Base-by-base conservation (phyloP, 495 filamentous ascomycete species). In the Delitschia confertaspora region DNA sequence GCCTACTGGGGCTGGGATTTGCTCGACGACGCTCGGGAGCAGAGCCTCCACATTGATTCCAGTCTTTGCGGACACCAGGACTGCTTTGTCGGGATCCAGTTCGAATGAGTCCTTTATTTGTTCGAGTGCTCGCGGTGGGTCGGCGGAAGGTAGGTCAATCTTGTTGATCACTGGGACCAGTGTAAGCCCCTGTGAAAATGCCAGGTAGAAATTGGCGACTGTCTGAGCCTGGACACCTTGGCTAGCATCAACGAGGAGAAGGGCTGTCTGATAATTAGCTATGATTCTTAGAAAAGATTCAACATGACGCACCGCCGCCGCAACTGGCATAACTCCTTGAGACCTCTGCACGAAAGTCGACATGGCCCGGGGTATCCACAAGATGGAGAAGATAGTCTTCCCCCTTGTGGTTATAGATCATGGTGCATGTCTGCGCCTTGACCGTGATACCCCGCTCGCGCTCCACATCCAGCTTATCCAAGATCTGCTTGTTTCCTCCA, bases 361-460 rank as follows among this genome's bases (percentile, higher is more conserved):
- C 91, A 69, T 98, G 91, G 6, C 91, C 91, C 8, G 91, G 91
- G 0, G 91, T 98, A 65, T 98, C 91, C 36, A 98, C 88, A 30
- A 98, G 70, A 65, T 98, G 91, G 9, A 98, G 68, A 19, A 98
- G 70, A 64, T 96, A 95, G 59, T 98, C 91, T 41, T 82, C 70
- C 2, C 82, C 86, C 16, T 84, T 69, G 60, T 88, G 68, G 25
- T 85, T 85, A 64, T 95, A 95, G 30, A 98, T 73, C 91, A 98
- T 98, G 25, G 78, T 88, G 67, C 93, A 96, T 40, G 91, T 96
- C 68, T 98, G 93, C 32, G 91, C 91, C 68, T 98, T 98, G 61
- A 98, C 91, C 2, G 91, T 98, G 57, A 98, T 98, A 33, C 91
- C 91, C 21, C 91, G 75, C 61, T 95, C 87, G 21, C 93, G 73